Percentiles rank a stretch among this genome's conserved stretches.
phyloP scores from a whole-genome alignment of 2,329 filamentous ascomycete genomes.

The Lasiodiplodia hormozganensis region DNA sequence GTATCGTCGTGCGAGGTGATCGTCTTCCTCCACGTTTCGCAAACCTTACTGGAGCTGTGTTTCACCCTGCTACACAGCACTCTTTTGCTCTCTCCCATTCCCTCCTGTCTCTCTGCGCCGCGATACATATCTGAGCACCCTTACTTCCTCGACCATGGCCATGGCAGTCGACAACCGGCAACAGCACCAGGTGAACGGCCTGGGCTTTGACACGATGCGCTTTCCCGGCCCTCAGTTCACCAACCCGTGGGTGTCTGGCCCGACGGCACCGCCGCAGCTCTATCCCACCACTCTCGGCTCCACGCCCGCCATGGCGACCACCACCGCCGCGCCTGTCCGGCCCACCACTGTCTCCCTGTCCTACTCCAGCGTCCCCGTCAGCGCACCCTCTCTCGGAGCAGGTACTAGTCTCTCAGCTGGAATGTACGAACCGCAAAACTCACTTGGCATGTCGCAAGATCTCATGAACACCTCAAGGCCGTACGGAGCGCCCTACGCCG shows the following conservation, averaged over 20 bases:
- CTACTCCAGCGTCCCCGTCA: slow-evolving; percentile 76
- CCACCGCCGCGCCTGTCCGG: slow-evolving; percentile 63
- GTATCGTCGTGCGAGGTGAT: slow-evolving; percentile 50
- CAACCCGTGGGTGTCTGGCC: slow-evolving; percentile 80
- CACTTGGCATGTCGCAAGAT: slow-evolving; percentile 78
- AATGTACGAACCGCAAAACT: slow-evolving; percentile 68
- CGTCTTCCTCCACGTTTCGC: slow-evolving; percentile 57
- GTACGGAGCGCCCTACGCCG: slow-evolving; percentile 70
- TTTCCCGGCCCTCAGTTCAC: slow-evolving; percentile 79
- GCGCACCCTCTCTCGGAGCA: slow-evolving; percentile 70
- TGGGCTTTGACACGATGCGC: slow-evolving; percentile 83
- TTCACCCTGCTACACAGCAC: slow-evolving; percentile 40
- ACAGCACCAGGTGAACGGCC: slow-evolving; percentile 67
- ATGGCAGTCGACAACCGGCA: slow-evolving; percentile 94
- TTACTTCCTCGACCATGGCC: slow-evolving; percentile 67
- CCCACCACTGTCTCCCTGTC: slow-evolving; percentile 71
- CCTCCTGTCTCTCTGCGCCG: slow-evolving; percentile 29
- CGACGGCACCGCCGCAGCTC: slow-evolving; percentile 64
- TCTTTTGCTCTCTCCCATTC: slow-evolving; percentile 28
- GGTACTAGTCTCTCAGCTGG: slow-evolving; percentile 70
- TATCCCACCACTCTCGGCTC: slow-evolving; percentile 71
- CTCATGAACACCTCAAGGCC: slow-evolving; percentile 74
- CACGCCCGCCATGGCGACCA: slow-evolving; percentile 62
- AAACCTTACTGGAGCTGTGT: slow-evolving; percentile 44
- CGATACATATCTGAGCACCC: slow-evolving; percentile 29